Conservation (phyloP, 108 stramenopile genomes). For the Nitzschia putrida region DNA sequence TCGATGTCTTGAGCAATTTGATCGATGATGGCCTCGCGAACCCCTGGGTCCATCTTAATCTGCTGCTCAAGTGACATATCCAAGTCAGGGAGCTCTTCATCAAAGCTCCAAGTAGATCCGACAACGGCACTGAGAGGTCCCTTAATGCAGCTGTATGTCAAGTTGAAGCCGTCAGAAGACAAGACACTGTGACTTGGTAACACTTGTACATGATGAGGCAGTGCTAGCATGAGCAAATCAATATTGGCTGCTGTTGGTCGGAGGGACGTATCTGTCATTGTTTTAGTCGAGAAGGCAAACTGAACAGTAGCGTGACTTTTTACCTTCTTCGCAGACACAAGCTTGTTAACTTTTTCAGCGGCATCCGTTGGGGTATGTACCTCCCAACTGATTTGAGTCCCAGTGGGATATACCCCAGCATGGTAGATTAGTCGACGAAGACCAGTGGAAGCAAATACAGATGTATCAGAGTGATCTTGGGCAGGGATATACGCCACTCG, state of each 20-base stretch:
- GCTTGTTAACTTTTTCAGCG: slow-evolving; percentile 9
- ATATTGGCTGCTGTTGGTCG: slow-evolving; percentile 26
- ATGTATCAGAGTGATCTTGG: slow-evolving; percentile 3
- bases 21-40: slow-evolving; percentile 52
- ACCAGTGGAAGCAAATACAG: slow-evolving; percentile 52
- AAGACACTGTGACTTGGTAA: slow-evolving; percentile 49
- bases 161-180: slow-evolving; percentile 53
- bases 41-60: slow-evolving; percentile 41
- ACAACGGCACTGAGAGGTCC: slow-evolving; percentile 73
- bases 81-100: slow-evolving; percentile 59
- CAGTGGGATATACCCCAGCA: slow-evolving; percentile 71
- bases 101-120: slow-evolving; percentile 72
- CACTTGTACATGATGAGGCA: slow-evolving; percentile 79
- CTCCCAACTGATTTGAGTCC: slow-evolving; percentile 63
- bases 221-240: slow-evolving; percentile 74
- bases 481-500: slow-evolving; percentile 75
- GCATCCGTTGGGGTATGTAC: slow-evolving; percentile 42
- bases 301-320: slow-evolving; percentile 53
- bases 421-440: slow-evolving; percentile 79
- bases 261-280: slow-evolving; percentile 42
- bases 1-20: slow-evolving; percentile 64
- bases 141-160: slow-evolving; percentile 74
- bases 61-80: slow-evolving; percentile 35
- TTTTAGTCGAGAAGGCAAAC: slow-evolving; percentile 59
- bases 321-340: not conserved